A percentile compares a stretch with the other conserved stretches of the same genome.
Evolutionary conservation across 192 early-diverging fungal species (phyloP).

Genomic region (Backusella mclennaniae): DNA sequence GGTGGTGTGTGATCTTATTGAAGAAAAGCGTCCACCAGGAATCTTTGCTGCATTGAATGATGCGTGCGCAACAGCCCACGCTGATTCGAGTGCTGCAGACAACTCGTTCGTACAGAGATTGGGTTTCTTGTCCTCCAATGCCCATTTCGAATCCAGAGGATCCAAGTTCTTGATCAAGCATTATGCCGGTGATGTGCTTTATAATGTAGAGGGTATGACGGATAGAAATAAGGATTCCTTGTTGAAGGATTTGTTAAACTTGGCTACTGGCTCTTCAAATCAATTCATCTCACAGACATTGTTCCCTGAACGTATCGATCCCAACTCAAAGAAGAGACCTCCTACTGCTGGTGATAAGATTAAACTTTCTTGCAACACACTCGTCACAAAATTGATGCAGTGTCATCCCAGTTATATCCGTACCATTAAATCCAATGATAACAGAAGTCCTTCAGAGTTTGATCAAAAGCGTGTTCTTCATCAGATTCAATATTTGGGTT

Average conservation of each 20-base stretch:
- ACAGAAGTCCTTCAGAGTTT: slow-evolving; percentile 89
- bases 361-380: slow-evolving; percentile 78
- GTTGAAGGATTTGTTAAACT: slow-evolving; percentile 87
- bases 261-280: slow-evolving; percentile 79
- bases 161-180: slow-evolving; percentile 84
- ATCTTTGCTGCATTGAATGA: slow-evolving; percentile 94
- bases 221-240: slow-evolving; percentile 98
- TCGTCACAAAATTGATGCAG: slow-evolving; percentile 93
- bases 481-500: slow-evolving; percentile 95
- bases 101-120: slow-evolving; percentile 71
- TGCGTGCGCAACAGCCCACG: slow-evolving; percentile 96
- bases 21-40: slow-evolving; percentile 94
- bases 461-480: slow-evolving; percentile 91
- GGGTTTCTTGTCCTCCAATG: slow-evolving; percentile 61
- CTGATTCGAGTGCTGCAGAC: slow-evolving; percentile 79
- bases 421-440: slow-evolving; percentile 98
- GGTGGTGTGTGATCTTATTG: slow-evolving; percentile 97
- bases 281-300: slow-evolving; percentile 68
- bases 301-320: slow-evolving; percentile 92
- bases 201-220: slow-evolving; percentile 88
- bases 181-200: slow-evolving; percentile 97
- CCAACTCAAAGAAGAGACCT: slow-evolving; percentile 91
- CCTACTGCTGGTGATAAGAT: slow-evolving; percentile 98
- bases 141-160: slow-evolving; percentile 72
- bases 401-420: slow-evolving; percentile 96